Evolutionary conservation across 129 eudicot genomes (phyloP).

Genomic region (Glebionis coronaria): DNA sequence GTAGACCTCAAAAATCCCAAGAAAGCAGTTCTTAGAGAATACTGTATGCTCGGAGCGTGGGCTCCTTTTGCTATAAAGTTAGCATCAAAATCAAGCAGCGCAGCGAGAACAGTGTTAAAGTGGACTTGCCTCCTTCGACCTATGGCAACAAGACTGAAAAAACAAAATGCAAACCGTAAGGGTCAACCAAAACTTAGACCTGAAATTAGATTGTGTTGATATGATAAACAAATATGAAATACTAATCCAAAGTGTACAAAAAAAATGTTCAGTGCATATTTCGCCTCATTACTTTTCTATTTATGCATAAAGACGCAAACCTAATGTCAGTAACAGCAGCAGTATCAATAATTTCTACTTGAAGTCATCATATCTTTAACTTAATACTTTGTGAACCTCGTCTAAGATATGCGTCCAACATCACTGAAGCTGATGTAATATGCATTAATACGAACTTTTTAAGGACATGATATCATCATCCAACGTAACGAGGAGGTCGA

Average conservation of each 20-base stretch:
- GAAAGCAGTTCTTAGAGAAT: constrained; percentile 77
- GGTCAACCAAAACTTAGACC: neutral
- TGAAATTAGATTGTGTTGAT: neutral
- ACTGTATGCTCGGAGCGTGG: constrained; percentile 73
- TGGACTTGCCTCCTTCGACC: constrained; percentile 69
- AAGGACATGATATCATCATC: no score
- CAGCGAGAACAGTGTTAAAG: constrained; percentile 52
- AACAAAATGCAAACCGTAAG: neutral
- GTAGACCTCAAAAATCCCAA: constrained; percentile 85
- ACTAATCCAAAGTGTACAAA: no score
- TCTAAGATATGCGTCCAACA: no score
- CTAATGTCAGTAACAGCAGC: neutral
- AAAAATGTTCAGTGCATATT: neutral
- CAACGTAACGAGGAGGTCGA: no score
- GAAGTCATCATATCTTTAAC: no score
- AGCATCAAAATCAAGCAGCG: constrained; percentile 64
- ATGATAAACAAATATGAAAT: no score
- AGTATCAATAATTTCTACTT: no score
- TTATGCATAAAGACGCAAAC: constrained; percentile 1
- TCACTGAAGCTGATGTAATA: no score
- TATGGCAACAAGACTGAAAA: constrained; percentile 81
- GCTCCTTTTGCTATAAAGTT: constrained; percentile 52
- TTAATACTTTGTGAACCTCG: no score
- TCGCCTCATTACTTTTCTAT: neutral
- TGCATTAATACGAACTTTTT: no score